Conservation (phyloP, 2,329 filamentous ascomycete genomes). For the Neocatenulostroma microsporum region DNA sequence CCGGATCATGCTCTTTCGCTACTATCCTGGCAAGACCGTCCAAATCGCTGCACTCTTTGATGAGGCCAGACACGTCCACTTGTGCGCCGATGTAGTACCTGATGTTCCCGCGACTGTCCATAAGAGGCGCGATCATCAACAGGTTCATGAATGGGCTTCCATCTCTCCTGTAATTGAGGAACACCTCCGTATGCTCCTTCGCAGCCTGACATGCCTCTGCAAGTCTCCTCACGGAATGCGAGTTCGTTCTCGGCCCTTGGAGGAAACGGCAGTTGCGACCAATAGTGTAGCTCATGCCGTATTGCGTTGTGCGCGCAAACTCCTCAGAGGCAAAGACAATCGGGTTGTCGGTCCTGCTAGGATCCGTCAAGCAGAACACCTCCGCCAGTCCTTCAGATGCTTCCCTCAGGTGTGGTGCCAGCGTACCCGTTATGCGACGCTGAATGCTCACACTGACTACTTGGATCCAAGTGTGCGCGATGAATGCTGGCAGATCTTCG, state of each 20-base stretch:
- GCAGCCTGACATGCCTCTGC: slow-evolving; percentile 54
- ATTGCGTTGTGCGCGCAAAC: slow-evolving; percentile 67
- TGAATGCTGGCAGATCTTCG: slow-evolving; percentile 64
- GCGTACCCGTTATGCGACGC: slow-evolving; percentile 58
- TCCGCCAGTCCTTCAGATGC: slow-evolving; percentile 69
- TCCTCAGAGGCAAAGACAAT: slow-evolving; percentile 72
- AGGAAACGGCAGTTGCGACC: slow-evolving; percentile 73
- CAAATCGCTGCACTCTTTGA: slow-evolving; percentile 58
- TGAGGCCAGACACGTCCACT: slow-evolving; percentile 61
- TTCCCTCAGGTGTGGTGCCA: slow-evolving; percentile 56
- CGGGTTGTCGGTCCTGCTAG: slow-evolving; percentile 63
- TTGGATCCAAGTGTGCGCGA: slow-evolving; percentile 60
- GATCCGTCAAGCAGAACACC: slow-evolving; percentile 69
- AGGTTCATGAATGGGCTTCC: slow-evolving; percentile 72
- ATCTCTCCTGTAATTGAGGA: slow-evolving; percentile 68
- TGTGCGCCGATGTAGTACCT: slow-evolving; percentile 67
- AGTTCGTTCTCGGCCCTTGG: slow-evolving; percentile 64
- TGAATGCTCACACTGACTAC: slow-evolving; percentile 65
- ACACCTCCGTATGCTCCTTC: slow-evolving; percentile 64
- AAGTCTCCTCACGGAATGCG: slow-evolving; percentile 54
- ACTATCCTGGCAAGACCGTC: slow-evolving; percentile 47
- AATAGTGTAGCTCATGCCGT: slow-evolving; percentile 63
- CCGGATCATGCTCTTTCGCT: slow-evolving; percentile 24
- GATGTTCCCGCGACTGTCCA: slow-evolving; percentile 58
- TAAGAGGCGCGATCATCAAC: slow-evolving; percentile 63